A percentile compares a stretch with the other conserved stretches of the same genome.
These are phyloP conservation scores for Daldinia childiae DNA, from an alignment of 495 filamentous ascomycete genomes.

Conservation along the genomic window DNA sequence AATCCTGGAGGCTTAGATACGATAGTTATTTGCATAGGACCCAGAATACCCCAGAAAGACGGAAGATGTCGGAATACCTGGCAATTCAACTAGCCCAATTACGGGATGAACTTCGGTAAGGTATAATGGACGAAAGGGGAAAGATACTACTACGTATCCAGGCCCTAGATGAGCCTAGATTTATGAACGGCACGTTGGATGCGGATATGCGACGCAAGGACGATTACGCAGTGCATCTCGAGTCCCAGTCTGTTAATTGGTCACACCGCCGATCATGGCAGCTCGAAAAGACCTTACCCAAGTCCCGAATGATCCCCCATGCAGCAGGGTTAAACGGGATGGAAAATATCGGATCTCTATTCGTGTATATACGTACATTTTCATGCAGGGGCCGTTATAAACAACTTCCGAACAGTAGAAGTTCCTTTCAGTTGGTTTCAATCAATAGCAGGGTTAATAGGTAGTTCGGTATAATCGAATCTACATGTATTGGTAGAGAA, in stretches of 20 bases:
- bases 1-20: conserved; percentile 6
- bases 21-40: conserved; percentile 14
- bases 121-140: conserved; percentile 17
- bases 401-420: conserved; percentile 10
- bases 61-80: conserved; percentile 34
- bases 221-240: conserved; percentile 38
- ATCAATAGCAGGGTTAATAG: not conserved
- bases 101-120: conserved; percentile 43
- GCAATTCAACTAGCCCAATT: conserved; percentile 38
- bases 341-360: conserved; percentile 40
- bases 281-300: conserved; percentile 42
- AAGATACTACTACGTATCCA: conserved; percentile 9
- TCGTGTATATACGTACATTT: not conserved
- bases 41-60: conserved; percentile 16
- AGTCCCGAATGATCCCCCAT: conserved; percentile 43
- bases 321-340: conserved; percentile 32
- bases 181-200: conserved; percentile 28
- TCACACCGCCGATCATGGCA: conserved; percentile 33
- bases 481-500: conserved; percentile 9
- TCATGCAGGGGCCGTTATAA: conserved; percentile 29
- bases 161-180: conserved; percentile 13
- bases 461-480: conserved; percentile 13
- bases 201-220: conserved; percentile 42
- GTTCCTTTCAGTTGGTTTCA: conserved; percentile 1
- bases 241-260: conserved; percentile 27